Evolutionary conservation across 805 yeast genomes (phyloP).

Genomic region (Cyberlindnera sargentensis): DNA sequence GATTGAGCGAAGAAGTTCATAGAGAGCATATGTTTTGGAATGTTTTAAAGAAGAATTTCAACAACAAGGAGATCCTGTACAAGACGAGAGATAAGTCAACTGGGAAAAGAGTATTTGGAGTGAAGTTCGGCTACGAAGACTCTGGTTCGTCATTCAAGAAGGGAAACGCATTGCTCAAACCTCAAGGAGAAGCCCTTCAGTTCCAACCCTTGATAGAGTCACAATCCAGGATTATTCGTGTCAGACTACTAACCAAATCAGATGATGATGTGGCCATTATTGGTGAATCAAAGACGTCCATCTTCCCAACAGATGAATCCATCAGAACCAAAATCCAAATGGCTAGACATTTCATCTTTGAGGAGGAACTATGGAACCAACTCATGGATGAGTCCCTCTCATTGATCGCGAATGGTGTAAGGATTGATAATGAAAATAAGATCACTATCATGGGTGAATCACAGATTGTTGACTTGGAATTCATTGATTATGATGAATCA

Average conservation of each 20-base stretch:
- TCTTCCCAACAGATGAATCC: constrained; percentile 23
- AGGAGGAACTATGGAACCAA: constrained; percentile 80
- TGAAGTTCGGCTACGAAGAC: constrained; percentile 87
- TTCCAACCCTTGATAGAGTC: neutral
- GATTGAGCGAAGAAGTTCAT: constrained; percentile 45
- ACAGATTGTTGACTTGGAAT: constrained; percentile 65
- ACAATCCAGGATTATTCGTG: constrained; percentile 44
- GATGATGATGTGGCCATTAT: constrained; percentile 48
- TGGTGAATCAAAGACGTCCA: constrained; percentile 42
- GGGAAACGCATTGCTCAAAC: constrained; percentile 69
- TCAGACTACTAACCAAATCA: constrained; percentile 49
- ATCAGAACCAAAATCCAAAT: constrained; percentile 52
- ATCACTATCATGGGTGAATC: constrained; percentile 59
- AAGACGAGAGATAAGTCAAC: constrained; percentile 54
- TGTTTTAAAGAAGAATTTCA: constrained; percentile 25
- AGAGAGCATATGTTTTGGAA: constrained; percentile 70
- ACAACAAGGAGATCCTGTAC: constrained; percentile 53
- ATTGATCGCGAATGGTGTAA: constrained; percentile 63
- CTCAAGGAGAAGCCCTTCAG: constrained; percentile 37
- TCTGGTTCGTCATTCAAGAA: constrained; percentile 71
- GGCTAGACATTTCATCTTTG: constrained; percentile 74
- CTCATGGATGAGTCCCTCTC: constrained; percentile 68
- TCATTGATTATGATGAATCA: constrained; percentile 35
- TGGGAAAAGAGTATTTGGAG: constrained; percentile 54
- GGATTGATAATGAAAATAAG: constrained; percentile 53